Evolutionary conservation across 495 filamentous ascomycete species (phyloP), one percentile per base, ranked within the genome.

Genomic region (Podospora conica): DNA sequence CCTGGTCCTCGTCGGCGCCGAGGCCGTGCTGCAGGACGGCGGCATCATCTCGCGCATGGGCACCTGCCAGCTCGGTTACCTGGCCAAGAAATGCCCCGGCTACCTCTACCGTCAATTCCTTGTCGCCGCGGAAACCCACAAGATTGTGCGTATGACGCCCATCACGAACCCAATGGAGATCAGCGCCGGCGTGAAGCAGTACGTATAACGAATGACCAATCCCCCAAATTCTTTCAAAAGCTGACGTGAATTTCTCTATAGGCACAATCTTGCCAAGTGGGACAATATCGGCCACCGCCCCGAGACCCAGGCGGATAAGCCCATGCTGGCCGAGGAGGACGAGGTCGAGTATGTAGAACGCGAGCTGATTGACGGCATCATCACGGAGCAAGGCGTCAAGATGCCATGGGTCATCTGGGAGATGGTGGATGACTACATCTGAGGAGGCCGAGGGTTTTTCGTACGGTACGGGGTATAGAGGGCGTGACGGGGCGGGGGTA

Each of bases 61-160:
- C 23, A 97, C 95, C 7, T 92, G 90, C 68, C 95, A 97, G 79
- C 87, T 98, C 60, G 93, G 91, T 0, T 77, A 91, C 58, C 80
- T 97, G 58, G 91, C 92, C 54, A 92, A 91, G 68, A 84, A 86
- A 3, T 86, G 88, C 65, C 84, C 86, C 6, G 74, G 72, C 33
- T 65, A 69, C 15, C 67, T 66, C 7, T 92, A 91, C 72, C 89
- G 90, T 0, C n/a, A n/a, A n/a, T 91, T 98, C 74, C 96, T 93
- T 73, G 93, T 96, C 24, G 92, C 92, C 8, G 91, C 91, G 5
- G 95, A 98, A 76, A 96, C 91, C 69, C 94, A 98, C 80, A 98
- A 96, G 77, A 33, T 79, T 61, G 74, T 72, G 63, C 73, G 70
- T 23, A 75, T 75, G 60, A 70, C 69, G 3, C 65, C 72, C 0